Percentiles rank a stretch among this genome's conserved stretches.
These are phyloP conservation scores for Cryphonectria radicalis DNA, from an alignment of 2,329 filamentous ascomycete species.

Conservation along the genomic window DNA sequence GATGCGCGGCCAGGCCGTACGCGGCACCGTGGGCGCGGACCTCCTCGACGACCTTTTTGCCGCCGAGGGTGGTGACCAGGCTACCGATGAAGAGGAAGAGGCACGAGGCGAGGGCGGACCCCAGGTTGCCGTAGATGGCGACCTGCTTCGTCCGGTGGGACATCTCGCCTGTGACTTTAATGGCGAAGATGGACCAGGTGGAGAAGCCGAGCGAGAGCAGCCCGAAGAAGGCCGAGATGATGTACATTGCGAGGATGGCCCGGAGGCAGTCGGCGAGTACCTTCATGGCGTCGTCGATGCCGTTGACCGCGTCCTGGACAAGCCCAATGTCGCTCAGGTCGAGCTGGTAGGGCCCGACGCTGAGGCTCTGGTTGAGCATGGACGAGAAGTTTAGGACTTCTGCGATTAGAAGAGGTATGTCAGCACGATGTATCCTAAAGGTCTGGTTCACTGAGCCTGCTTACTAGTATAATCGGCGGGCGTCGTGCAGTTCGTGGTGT, in stretches of 20 bases:
- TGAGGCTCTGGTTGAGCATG: constrained; percentile 31
- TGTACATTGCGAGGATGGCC: constrained; percentile 32
- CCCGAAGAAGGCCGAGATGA: constrained; percentile 30
- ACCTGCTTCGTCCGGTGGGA: constrained; percentile 12
- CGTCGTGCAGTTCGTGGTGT: constrained; percentile 35
- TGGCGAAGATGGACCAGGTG: constrained; percentile 24
- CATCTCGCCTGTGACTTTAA: constrained; percentile 18
- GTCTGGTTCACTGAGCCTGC: neutral
- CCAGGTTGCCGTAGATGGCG: constrained; percentile 41
- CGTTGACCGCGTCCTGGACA: constrained; percentile 25
- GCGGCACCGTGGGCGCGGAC: constrained; percentile 49
- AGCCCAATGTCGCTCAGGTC: constrained; percentile 31
- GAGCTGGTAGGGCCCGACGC: constrained; percentile 31
- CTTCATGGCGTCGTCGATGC: constrained; percentile 30
- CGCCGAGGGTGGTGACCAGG: constrained; percentile 48
- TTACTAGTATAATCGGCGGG: constrained; percentile 29
- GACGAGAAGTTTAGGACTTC: constrained; percentile 31
- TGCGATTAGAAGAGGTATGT: neutral
- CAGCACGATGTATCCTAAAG: neutral
- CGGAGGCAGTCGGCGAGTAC: constrained; percentile 23
- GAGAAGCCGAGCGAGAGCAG: constrained; percentile 30
- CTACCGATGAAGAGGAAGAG: constrained; percentile 47
- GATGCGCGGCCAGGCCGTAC: constrained; percentile 49
- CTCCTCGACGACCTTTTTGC: constrained; percentile 45
- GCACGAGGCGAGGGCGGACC: constrained; percentile 42